These are phyloP conservation scores for Torulaspora microellipsoides DNA, from an alignment of 805 yeast genomes.

Conservation along the genomic window DNA sequence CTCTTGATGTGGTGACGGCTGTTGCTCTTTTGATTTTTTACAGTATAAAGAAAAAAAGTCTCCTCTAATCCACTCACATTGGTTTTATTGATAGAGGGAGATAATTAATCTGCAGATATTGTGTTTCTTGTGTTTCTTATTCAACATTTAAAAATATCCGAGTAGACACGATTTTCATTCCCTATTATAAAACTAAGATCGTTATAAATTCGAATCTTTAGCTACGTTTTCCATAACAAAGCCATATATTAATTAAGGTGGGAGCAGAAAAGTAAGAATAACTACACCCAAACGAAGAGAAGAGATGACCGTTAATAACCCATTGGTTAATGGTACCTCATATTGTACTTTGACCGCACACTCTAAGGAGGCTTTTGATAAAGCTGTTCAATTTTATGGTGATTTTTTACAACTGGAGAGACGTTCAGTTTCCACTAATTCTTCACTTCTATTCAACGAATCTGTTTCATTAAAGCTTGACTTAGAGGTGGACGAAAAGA, in stretches of 20 bases:
- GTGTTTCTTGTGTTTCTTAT: not conserved
- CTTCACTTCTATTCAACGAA: conserved; percentile 13
- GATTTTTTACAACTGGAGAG: conserved; percentile 17
- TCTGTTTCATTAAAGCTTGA: conserved; percentile 29
- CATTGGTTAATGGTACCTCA: conserved; percentile 49
- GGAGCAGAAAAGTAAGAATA: no score
- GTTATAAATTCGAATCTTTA: no score
- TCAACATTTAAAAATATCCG: conserved; percentile 2
- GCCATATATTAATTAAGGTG: no score
- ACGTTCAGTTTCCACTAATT: conserved; percentile 8
- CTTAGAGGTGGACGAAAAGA: conserved; percentile 21
- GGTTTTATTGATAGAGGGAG: conserved; percentile 4
- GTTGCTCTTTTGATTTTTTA: not conserved
- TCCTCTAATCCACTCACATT: not conserved
- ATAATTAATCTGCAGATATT: conserved; percentile 3
- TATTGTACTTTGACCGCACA: conserved; percentile 50
- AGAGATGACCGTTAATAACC: conserved; percentile 21
- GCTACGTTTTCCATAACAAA: no score
- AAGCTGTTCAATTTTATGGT: conserved; percentile 52
- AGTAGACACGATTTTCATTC: conserved; percentile 4
- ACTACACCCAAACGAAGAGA: conserved; percentile 1
- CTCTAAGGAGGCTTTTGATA: conserved; percentile 39
- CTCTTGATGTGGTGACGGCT: conserved; percentile 4
- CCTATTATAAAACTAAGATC: not conserved
- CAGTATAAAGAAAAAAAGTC: no score